Evolutionary conservation across 108 stramenopile species (phyloP), one percentile per base, ranked within the genome.

Genomic region (Conticribra weissflogii): DNA sequence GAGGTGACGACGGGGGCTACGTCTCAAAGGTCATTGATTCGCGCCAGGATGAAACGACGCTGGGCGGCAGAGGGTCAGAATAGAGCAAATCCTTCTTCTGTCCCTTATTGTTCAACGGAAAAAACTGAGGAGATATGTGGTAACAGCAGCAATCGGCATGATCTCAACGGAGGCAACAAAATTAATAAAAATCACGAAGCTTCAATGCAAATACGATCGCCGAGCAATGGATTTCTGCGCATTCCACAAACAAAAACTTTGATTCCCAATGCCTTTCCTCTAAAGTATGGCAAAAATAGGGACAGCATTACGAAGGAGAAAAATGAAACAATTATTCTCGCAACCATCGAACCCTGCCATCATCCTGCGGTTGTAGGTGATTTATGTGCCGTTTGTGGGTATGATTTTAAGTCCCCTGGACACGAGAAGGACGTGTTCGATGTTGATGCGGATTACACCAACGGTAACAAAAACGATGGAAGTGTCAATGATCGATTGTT

Each of bases 351-450:
- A 57, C 67, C 78, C 49, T 93, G 92, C 75, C 44, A 61, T 24
- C 92, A 93, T 81, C 92, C 92, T 24, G 81, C 88, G 7, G 75
- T 89, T 61, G 59, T 93, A n/a, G 86, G 86, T 19, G 70, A 65
- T 16, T 50, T 93, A 48, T 93, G 92, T 59, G 89, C 72, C 30
- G 83, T 93, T 19, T 93, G 92, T 60, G 92, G 92, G 0, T 46
- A 41, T 1, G 68, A 77, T 52, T 57, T 54, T 17, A 52, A 68
- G 22, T n/a, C 4, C 31, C 15, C 29, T 2, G 25, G 21, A 44
- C 9, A 61, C 50, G 29, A 33, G 51, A 31, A 17, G 57, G 53
- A 31, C 62, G 47, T 33, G 52, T 66, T 24, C 47, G 19, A 44
- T 36, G 14, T 45, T 59, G 17, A 44, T 33, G 1, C 21, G 18